A percentile compares a stretch with the other conserved stretches of the same genome.
phyloP scores from a whole-genome alignment of 495 filamentous ascomycete species.

The Oidiodendron maius region DNA sequence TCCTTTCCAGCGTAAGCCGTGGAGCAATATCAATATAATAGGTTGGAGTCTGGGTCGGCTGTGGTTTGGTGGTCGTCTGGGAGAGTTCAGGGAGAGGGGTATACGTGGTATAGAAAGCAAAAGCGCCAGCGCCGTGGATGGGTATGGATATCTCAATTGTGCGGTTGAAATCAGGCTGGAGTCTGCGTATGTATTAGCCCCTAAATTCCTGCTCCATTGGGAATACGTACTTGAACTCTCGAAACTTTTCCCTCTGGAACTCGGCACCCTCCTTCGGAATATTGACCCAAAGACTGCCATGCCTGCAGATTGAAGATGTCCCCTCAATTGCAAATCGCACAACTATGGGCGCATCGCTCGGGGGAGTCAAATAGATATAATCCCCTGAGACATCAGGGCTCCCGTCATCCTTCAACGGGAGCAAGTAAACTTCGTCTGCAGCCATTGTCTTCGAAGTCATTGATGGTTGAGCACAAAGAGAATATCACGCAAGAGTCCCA shows the following conservation, averaged over 20 bases:
- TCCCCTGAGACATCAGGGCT: constrained; percentile 83
- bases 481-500: neutral
- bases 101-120: constrained; percentile 93
- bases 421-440: constrained; percentile 68
- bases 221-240: constrained; percentile 72
- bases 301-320: constrained; percentile 87
- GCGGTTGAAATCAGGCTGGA: constrained; percentile 87
- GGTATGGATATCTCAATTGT: constrained; percentile 84
- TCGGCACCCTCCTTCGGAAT: constrained; percentile 68
- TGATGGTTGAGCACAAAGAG: neutral
- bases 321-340: constrained; percentile 93
- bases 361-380: constrained; percentile 87
- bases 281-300: constrained; percentile 95
- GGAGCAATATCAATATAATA: constrained; percentile 95
- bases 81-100: constrained; percentile 77
- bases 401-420: constrained; percentile 87
- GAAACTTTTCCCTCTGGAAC: constrained; percentile 73
- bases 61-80: constrained; percentile 34
- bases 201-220: neutral
- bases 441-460: constrained; percentile 48
- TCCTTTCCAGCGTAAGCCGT: constrained; percentile 63
- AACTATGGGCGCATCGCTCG: constrained; percentile 60
- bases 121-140: constrained; percentile 78
- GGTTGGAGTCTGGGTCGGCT: constrained; percentile 59
- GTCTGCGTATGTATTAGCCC: constrained; percentile 19